Evolutionary conservation across 208 protist genomes (phyloP), one percentile per base, ranked within the genome.

Genomic region (Trypanosoma caninum): DNA sequence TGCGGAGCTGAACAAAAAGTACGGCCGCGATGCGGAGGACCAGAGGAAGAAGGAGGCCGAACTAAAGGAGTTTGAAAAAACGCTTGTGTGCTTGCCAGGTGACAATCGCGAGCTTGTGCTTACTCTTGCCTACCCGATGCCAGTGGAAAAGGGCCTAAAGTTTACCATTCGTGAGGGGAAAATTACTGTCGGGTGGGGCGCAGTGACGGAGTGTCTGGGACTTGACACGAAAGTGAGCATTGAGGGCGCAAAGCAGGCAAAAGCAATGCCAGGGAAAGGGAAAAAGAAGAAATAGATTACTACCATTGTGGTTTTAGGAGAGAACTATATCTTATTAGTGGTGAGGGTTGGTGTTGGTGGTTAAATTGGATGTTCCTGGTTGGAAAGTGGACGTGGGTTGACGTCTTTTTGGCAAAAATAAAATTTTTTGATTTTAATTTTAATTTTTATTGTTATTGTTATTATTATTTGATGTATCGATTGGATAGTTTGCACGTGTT

Each of bases 141-240:
- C 94, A 27, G 60, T 99, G 20, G 80, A 91, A 45, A 91, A 97
- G 78, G 97, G 98, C 28, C 82, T 98, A 55, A 94, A 98, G 72
- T 99, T 99, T 73, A 98, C 98, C 22, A 93, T 99, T 41, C 95
- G 98, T 55, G 98, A 99, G 84, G 98, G 98, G 59, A 97, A 98
- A 78, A 92, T 95, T 65, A 99, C 98, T 47, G 95, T 99, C 66
- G 98, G 97, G 58, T 97, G 97, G 72, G 98, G 98, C 54, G 93
- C 99, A 37, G 88, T 99, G 41, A 89, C 91, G 20, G 94, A 99
- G 76, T 82, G 96, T 48, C 53, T 97, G 1, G 89, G 79, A 2
- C 84, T 94, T 28, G 87, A 96, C 72, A 76, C 70, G 42, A 96
- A 93, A 72, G 87, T 94, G 25, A 89, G 65, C 70, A 94, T 94